phyloP scores from a whole-genome alignment of 1,284 basidiomycete species.

The Omphalotus olearius region DNA sequence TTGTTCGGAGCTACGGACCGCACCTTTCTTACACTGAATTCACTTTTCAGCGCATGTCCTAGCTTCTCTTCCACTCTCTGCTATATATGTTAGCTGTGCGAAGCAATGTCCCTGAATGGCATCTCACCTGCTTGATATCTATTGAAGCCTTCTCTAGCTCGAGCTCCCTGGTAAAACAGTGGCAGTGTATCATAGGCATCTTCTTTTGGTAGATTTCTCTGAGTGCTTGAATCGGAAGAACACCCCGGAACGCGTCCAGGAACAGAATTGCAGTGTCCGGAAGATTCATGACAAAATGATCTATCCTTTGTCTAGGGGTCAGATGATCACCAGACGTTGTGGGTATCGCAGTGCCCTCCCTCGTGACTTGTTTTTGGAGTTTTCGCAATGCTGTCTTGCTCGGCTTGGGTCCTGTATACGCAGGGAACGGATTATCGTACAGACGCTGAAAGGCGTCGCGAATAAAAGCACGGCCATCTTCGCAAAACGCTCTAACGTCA shows the following conservation, averaged over 20 bases:
- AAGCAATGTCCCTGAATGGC: not conserved
- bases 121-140: slow-evolving; percentile 78
- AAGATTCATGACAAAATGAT: slow-evolving; percentile 97
- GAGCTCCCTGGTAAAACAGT: slow-evolving; percentile 94
- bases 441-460: slow-evolving; percentile 48
- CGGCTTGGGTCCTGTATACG: slow-evolving; percentile 44
- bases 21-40: slow-evolving; percentile 73
- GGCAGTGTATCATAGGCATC: slow-evolving; percentile 92
- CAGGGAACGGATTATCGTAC: slow-evolving; percentile 62
- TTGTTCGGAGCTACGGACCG: slow-evolving; percentile 95
- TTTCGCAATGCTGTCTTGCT: slow-evolving; percentile 41
- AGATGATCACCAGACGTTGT: slow-evolving; percentile 13
- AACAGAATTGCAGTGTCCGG: slow-evolving; percentile 91
- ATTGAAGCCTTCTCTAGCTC: slow-evolving; percentile 61
- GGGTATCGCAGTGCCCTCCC: slow-evolving; percentile 17
- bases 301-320: slow-evolving; percentile 50
- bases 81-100: slow-evolving; percentile 8
- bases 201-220: slow-evolving; percentile 43
- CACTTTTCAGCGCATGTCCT: slow-evolving; percentile 49
- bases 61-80: slow-evolving; percentile 77
- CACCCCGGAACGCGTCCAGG: slow-evolving; percentile 82
- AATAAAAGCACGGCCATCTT: slow-evolving; percentile 88
- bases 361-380: slow-evolving; percentile 24
- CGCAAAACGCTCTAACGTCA: slow-evolving; percentile 66
- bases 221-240: slow-evolving; percentile 40